Base-by-base conservation (phyloP, 2,329 filamentous ascomycete genomes). In the Cercospora sp. region DNA sequence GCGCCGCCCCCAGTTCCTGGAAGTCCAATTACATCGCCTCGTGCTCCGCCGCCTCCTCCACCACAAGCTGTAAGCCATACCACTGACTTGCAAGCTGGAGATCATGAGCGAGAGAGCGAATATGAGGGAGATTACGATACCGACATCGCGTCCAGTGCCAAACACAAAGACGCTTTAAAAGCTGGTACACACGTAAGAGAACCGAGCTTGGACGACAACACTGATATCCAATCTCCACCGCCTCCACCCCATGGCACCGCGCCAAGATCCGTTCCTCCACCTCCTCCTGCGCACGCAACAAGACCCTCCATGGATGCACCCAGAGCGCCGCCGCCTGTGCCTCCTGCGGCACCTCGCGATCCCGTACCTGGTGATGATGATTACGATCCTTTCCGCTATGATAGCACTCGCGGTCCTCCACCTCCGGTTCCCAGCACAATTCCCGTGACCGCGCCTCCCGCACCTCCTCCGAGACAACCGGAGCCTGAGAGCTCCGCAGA, bases 111-210 rank as follows among this genome's bases (percentile, higher is more conserved):
- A 68, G 86, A 93, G 37, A 96, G 93, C 0, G 94, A 97, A 77
- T 98, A 98, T 76, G 95, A 99, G 77, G 95, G 94, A 6, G 95
- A 98, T 77, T 98, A 98, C 78, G 95, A 98, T 74, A 98, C 95
- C 6, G 95, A 98, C 78, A 98, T 98, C 77, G 94, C 91, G 1
- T 92, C 94, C n/a, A 90, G 92, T 9, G 93, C 88, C n/a, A 92
- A 91, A 66, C 93, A 97, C 80, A 97, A 97, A 80, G 94, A 97
- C 81, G 94, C 94, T 0, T 81, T 98, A 69, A 97, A 94, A 79
- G 83, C 92, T 8, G 63, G 63, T n/a, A 60, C 68, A 9, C 93
- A 97, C 79, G 87, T 86, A 7, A 87, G 90, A 64, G 92, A 94
- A 57, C 88, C 90, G 6, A 96, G 91, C 77, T 77, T 91, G 64